Conservation (phyloP, 2,329 filamentous ascomycete species). For the Macrophomina phaseolina region DNA sequence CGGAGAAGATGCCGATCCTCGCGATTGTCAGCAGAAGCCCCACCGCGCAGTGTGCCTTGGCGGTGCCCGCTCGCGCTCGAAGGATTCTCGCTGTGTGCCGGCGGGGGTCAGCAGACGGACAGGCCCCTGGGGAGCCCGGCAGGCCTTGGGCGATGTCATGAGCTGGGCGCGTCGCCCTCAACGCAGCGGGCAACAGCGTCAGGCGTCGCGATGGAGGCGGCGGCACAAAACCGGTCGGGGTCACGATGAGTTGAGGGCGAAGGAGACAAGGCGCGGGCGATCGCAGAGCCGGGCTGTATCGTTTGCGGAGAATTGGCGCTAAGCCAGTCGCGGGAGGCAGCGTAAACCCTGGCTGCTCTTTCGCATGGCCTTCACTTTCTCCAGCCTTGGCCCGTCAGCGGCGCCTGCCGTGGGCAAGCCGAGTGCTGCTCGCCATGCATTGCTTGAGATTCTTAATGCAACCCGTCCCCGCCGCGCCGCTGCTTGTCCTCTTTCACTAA, state of each 20-base stretch:
- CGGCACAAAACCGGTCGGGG: background rate
- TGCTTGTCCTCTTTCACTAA: background rate
- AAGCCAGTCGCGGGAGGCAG: conserved; percentile 16
- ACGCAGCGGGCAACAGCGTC: background rate
- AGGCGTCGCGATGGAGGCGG: conserved; percentile 6
- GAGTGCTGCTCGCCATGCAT: conserved; percentile 21
- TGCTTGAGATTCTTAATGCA: conserved; percentile 25
- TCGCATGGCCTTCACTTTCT: background rate
- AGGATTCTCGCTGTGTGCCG: conserved; percentile 22
- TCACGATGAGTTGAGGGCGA: background rate
- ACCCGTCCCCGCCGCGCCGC: conserved; percentile 12
- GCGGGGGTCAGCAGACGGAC: conserved; percentile 17
- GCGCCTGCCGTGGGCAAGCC: conserved; percentile 25
- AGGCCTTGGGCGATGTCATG: conserved; percentile 13
- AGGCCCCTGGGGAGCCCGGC: background rate
- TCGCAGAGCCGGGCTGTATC: background rate
- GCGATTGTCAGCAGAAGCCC: background rate
- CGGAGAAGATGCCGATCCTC: background rate
- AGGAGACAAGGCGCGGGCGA: conserved; percentile 5
- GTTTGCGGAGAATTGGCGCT: conserved; percentile 21
- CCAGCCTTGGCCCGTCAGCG: conserved; percentile 23
- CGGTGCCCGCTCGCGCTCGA: conserved; percentile 5
- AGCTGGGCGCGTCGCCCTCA: background rate
- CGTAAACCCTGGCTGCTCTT: conserved; percentile 8
- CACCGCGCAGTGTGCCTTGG: conserved; percentile 21